These are phyloP conservation scores for Neopestalotiopsis sp. DNA, from an alignment of 2,329 filamentous ascomycete species.

Conservation along the genomic window DNA sequence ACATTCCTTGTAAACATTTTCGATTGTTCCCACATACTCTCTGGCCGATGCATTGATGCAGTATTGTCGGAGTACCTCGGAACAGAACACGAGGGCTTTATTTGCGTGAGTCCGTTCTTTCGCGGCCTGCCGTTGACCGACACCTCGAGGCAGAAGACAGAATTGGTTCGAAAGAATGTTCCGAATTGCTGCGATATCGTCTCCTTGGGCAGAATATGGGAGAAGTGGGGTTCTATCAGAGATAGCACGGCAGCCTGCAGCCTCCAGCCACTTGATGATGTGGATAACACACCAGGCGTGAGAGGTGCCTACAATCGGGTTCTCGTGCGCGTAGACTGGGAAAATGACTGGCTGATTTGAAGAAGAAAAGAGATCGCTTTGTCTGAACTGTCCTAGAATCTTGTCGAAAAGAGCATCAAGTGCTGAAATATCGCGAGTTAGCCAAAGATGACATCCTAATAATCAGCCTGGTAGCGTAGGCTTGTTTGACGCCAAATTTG, in stretches of 20 bases:
- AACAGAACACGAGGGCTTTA: slow-evolving; percentile 19
- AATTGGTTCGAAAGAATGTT: slow-evolving; percentile 20
- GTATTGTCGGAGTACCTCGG: slow-evolving; percentile 18
- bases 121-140: background rate
- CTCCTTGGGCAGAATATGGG: background rate
- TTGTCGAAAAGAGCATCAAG: background rate
- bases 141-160: slow-evolving; percentile 1
- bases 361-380: slow-evolving; percentile 14
- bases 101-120: background rate
- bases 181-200: background rate
- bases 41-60: slow-evolving; percentile 15
- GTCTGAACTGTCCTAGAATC: slow-evolving; percentile 2
- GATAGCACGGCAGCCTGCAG: slow-evolving; percentile 7
- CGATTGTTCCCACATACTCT: slow-evolving; percentile 12
- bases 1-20: background rate
- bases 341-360: slow-evolving; percentile 17
- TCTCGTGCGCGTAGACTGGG: slow-evolving; percentile 23
- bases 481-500: no score
- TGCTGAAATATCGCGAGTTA: background rate
- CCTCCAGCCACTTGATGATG: slow-evolving; percentile 11
- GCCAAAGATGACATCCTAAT: no score
- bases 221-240: slow-evolving; percentile 15
- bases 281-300: slow-evolving; percentile 11
- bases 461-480: no score
- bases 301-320: background rate